phyloP scores from a whole-genome alignment of 1,284 basidiomycete species.

The Boletellus deceptivus region DNA sequence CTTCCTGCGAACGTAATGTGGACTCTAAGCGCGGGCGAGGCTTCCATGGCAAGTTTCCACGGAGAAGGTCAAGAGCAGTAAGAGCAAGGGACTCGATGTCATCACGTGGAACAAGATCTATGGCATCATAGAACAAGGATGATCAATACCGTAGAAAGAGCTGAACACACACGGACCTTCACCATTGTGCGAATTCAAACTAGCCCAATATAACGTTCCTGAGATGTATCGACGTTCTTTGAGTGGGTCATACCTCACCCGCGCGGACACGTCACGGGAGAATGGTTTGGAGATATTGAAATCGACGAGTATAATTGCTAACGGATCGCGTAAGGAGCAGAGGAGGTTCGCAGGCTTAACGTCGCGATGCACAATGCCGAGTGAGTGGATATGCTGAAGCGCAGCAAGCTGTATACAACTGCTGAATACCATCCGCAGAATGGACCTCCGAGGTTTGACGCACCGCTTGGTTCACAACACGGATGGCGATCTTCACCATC shows the following conservation, averaged over 20 bases:
- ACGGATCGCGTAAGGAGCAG: neutral
- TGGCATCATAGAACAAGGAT: neutral
- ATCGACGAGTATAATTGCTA: neutral
- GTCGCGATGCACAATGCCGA: slow-evolving; percentile 71
- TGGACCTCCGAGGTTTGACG: neutral
- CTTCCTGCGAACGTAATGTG: neutral
- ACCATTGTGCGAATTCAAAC: slow-evolving; percentile 4
- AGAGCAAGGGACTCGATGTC: slow-evolving; percentile 1
- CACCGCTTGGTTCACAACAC: neutral
- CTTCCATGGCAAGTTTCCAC: slow-evolving; percentile 4
- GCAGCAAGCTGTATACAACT: neutral
- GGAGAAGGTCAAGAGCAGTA: slow-evolving; percentile 2
- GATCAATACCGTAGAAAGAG: neutral
- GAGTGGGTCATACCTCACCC: slow-evolving; percentile 1
- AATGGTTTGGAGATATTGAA: slow-evolving; percentile 3
- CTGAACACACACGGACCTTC: neutral
- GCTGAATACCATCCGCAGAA: neutral
- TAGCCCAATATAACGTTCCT: slow-evolving; percentile 4
- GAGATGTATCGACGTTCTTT: neutral
- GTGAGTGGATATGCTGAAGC: slow-evolving; percentile 1
- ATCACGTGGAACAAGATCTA: slow-evolving; percentile 5
- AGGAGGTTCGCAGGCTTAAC: slow-evolving; percentile 81
- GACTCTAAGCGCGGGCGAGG: neutral
- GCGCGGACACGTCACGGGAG: neutral
- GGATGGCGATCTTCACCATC: neutral